Evolutionary conservation across 805 yeast genomes (phyloP).

Genomic region (Vanderwaltozyma yarrowii): DNA sequence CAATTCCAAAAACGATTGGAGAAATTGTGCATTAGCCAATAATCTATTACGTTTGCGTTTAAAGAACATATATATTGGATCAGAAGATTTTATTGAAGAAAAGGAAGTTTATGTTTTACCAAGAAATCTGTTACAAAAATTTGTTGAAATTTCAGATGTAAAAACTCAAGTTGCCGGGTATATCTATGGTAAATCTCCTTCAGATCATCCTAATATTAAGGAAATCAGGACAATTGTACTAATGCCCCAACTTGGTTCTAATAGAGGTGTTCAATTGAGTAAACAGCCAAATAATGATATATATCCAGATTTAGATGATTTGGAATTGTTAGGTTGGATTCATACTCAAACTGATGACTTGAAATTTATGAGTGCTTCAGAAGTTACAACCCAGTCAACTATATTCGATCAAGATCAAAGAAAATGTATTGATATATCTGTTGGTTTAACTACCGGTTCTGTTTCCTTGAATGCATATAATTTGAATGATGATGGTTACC

Average conservation of each 20-base stretch:
- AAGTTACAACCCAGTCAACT: constrained; percentile 48
- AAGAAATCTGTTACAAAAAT: constrained; percentile 62
- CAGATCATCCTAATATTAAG: constrained; percentile 59
- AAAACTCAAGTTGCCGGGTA: constrained; percentile 76
- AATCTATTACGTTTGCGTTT: constrained; percentile 63
- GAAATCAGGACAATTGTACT: constrained; percentile 68
- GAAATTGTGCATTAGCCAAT: constrained; percentile 73
- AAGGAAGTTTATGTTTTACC: constrained; percentile 71
- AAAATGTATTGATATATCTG: constrained; percentile 47
- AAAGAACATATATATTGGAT: constrained; percentile 61
- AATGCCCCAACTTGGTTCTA: constrained; percentile 81
- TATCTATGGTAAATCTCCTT: constrained; percentile 70
- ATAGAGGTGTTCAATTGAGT: constrained; percentile 56
- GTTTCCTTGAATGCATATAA: constrained; percentile 62
- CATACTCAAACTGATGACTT: constrained; percentile 72
- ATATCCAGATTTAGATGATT: constrained; percentile 35
- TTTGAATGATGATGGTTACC: constrained; percentile 51
- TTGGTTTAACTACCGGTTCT: constrained; percentile 75
- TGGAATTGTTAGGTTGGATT: constrained; percentile 88
- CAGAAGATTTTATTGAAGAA: constrained; percentile 52
- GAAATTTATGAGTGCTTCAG: constrained; percentile 55
- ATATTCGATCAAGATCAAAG: constrained; percentile 30
- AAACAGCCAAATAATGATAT: constrained; percentile 15
- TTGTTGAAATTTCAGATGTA: constrained; percentile 71
- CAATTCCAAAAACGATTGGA: constrained; percentile 83